Evolutionary conservation across 345 rosid species (phyloP), one percentile per base, ranked within the genome.

Genomic region (Ceriops tagal): DNA sequence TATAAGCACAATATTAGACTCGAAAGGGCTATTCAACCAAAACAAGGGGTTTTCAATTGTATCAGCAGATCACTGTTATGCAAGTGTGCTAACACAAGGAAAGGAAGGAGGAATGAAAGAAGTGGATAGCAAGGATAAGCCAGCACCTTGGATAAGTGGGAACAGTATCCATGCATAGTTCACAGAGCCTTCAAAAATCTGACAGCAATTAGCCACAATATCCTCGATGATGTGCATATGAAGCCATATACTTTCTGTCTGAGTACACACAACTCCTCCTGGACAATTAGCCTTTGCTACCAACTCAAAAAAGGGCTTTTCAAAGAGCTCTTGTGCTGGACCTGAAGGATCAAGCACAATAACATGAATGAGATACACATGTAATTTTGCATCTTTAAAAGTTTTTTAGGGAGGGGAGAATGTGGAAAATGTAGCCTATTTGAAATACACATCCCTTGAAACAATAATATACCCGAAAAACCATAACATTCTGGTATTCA

Each of bases 221-320:
- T 85, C 96, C 79, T 89, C 96, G 0, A 93, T 93, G 65, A 93
- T 89, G 84, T 91, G 88, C 97, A 93, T 91, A 87, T 93, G 98
- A 72, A 93, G 96, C 97, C 98, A 93, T 61, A 93, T 83, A 73
- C 97, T 93, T 77, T 93, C 98, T 59, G 97, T 96, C 46, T 93
- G 98, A 53, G 98, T 91, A 68, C 93, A 87, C 65, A 89, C 86
- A 62, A 93, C 97, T 39, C 98, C 98, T 61, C 98, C 98, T 18
- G 98, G 97, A 68, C 97, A 89, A 72, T 89, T 95, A 77, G 97
- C 98, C 82, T 75, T 89, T 5, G 92, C 88, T 61, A 89, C 88
- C 0, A 91, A 81, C 81, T 78, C 73, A 61, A 93, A 93, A 79
- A 93, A 91, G 26, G 96, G 98, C 80, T 91, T 91, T 86, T 93